phyloP scores from a whole-genome alignment of 129 eudicot genomes.

The Glebionis coronaria region DNA sequence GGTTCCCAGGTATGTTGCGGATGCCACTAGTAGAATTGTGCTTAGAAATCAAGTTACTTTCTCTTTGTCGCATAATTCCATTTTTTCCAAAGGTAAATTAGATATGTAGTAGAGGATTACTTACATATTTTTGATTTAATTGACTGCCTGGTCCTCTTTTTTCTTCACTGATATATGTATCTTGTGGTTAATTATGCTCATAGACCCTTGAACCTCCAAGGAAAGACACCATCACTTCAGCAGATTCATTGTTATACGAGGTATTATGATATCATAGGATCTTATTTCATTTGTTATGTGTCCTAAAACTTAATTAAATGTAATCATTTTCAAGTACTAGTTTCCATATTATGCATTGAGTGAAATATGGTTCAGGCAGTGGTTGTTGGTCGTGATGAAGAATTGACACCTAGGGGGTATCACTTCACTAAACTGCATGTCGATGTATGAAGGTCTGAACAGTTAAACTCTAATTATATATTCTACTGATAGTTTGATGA shows the following conservation, averaged over 20 bases:
- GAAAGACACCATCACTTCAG: conserved; percentile 80
- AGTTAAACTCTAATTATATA: background rate
- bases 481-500: conserved; percentile 7
- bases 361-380: conserved; percentile 52
- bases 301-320: conserved; percentile 4
- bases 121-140: background rate
- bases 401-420: conserved; percentile 90
- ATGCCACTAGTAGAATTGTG: conserved; percentile 94
- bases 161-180: conserved; percentile 8
- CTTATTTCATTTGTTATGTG: conserved; percentile 2
- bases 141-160: background rate
- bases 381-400: conserved; percentile 86
- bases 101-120: conserved; percentile 1
- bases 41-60: conserved; percentile 81
- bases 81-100: conserved; percentile 59
- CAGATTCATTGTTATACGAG: conserved; percentile 79
- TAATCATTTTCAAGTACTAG: background rate
- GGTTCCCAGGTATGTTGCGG: conserved; percentile 95
- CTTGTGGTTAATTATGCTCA: conserved; percentile 18
- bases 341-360: conserved; percentile 1
- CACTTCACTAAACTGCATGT: conserved; percentile 96
- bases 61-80: conserved; percentile 73
- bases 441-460: conserved; percentile 74
- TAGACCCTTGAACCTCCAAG: conserved; percentile 94
- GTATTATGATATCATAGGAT: conserved; percentile 28